Evolutionary conservation across 192 early-diverging fungal species (phyloP), one percentile per base, ranked within the genome.

Genomic region (Podila epigama): DNA sequence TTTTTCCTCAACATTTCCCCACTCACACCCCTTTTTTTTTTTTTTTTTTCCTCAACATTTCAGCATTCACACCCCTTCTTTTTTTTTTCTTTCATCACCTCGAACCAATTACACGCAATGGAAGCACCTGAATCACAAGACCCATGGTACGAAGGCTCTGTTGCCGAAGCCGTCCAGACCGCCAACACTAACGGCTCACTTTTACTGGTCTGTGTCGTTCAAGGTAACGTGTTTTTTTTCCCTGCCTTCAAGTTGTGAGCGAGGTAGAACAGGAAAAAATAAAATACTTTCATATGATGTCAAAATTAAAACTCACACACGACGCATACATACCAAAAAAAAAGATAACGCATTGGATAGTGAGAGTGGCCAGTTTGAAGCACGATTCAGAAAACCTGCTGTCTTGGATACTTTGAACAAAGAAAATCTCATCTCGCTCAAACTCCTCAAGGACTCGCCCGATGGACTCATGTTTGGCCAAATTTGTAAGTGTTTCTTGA

Each of bases 401-500:
- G 60, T 64, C 51, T 13, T 25, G 16, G 20, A 55, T 1, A 55
- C 67, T 5, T 50, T 77, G 12, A 40, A 50, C 13, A 36, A 16
- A 25, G n/a, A 68, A 13, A 58, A 68, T 16, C 16, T 77, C 37
- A 37, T 77, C 4, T 33, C 73, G 2, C 27, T 77, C 48, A 52
- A 39, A 8, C 61, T 77, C 3, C 20, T 77, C 61, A 62, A 57
- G 31, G 56, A 77, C 32, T 68, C 73, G 6, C n/a, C 51, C 20
- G 73, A 77, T 7, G 73, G 66, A 40, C 22, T 65, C 12, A 77
- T 77, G 73, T 77, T 77, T 62, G 66, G 60, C 4, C 73, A 77
- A 50, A 77, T 77, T 20, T 77, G 73, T 77, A 77, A 34, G 72
- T 42, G 5, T n/a, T 51, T 15, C 1, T 3, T 66, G n/a, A n/a